A percentile compares a stretch with the other conserved stretches of the same genome.
phyloP scores from a whole-genome alignment of 495 filamentous ascomycete genomes.

The Aspergillus bridgeri region DNA sequence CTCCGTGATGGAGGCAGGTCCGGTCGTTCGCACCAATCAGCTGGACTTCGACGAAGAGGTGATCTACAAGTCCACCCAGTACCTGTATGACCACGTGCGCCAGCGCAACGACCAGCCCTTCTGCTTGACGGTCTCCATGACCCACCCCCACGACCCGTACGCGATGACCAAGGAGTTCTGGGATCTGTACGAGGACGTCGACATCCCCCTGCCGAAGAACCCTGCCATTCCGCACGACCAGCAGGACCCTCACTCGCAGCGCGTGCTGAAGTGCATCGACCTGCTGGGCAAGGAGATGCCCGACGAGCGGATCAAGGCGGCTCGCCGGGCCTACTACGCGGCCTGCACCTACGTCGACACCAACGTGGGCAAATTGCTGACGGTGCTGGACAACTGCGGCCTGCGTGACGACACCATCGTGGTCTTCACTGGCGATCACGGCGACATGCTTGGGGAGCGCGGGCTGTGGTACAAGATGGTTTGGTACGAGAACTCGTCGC shows the following conservation, averaged over 20 bases:
- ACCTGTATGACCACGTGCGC: conserved; percentile 77
- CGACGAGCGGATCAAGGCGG: conserved; percentile 73
- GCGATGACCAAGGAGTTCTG: conserved; percentile 85
- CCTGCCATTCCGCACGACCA: conserved; percentile 64
- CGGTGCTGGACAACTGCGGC: conserved; percentile 67
- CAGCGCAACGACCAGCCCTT: conserved; percentile 69
- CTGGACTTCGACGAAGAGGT: conserved; percentile 94
- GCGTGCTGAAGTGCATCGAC: conserved; percentile 76
- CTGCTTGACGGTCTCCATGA: conserved; percentile 84
- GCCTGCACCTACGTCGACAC: conserved; percentile 87
- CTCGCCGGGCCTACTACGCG: conserved; percentile 81
- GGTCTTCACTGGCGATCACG: conserved; percentile 85
- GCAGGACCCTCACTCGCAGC: conserved; percentile 77
- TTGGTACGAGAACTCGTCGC: conserved; percentile 80
- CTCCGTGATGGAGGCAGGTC: conserved; percentile 80
- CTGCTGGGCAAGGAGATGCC: conserved; percentile 72
- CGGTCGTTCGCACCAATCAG: conserved; percentile 82
- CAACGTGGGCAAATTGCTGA: conserved; percentile 74
- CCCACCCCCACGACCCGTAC: conserved; percentile 89
- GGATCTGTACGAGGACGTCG: conserved; percentile 84
- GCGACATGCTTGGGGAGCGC: conserved; percentile 88
- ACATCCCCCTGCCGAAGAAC: conserved; percentile 75
- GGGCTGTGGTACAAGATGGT: conserved; percentile 95
- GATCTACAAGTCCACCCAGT: conserved; percentile 79
- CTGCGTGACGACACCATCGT: conserved; percentile 80